Base-by-base conservation (phyloP, 2,329 filamentous ascomycete species). In the Remersonia thermophila region DNA sequence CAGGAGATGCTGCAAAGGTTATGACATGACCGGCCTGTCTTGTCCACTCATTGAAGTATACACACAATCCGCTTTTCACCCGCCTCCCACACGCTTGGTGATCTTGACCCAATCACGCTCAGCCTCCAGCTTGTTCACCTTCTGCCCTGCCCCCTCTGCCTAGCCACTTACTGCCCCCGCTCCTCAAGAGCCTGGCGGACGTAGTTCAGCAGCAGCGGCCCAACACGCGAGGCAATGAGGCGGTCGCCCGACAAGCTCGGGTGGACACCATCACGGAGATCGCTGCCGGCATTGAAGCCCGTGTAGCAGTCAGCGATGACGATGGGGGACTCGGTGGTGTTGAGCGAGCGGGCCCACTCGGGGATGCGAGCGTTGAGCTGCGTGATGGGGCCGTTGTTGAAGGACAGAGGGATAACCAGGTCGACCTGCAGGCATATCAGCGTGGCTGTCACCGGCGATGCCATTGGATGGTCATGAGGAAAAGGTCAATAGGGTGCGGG, bases 221-320 rank as follows among this genome's bases (percentile, higher is more conserved):
- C 51, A 17, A 61, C 33, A 6, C 50, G 39, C 14, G 46, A 40
- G 0, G 55, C 57, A 26, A 61, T 58, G 35, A 57, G 39, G 25
- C 45, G 45, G 37, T 61, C 58, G 7, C 59, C 59, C 3, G 45
- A 46, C 0, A 51, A 48, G 41, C 58, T 59, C 1, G 61, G 60
- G 39, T 65, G 60, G 8, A 66, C 54, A 9, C 59, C 60, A 41
- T 65, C 62, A 8, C 54, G 46, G 30, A 60, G 43, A 34, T 55
- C 51, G 3, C 45, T n/a, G 12, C 6, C 45, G 8, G 44, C 52
- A 7, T 51, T 47, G 40, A 55, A 61, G 4, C 56, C 59, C 1
- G 48, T 53, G 27, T 54, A 50, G 32, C 55, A 57, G 45, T 65
- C 61, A 17, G 56, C 58, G 20, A 65, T 47, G 16, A 51, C 47